Base-by-base conservation (phyloP, 2,329 filamentous ascomycete species). In the Pleoardoris graminearum region DNA sequence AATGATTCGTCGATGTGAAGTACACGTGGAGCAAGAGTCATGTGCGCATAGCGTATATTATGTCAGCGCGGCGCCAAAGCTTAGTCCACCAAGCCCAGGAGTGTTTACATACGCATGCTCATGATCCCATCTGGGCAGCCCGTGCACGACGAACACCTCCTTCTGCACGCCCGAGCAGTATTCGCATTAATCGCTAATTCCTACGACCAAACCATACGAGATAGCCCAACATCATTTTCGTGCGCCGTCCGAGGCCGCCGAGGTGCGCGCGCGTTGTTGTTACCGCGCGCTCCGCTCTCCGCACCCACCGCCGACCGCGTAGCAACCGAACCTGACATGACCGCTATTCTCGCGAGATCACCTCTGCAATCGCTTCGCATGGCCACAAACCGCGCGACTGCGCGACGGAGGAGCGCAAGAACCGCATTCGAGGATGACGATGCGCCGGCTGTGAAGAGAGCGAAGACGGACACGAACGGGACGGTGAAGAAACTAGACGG, bases 331-430 rank as follows among this genome's bases (percentile, higher is more conserved):
- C 61, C 61, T n/a, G n/a, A n/a, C 65, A 73, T 73, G 70, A 69
- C 63, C 60, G 65, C 67, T 51, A 54, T 72, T 52, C 62, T 69
- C 57, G 66, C 62, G 58, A 66, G 70, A 61, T 69, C 67, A 25
- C 78, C 78, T 53, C 66, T 80, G 55, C 73, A 77, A 71, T 63
- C 70, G 27, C 73, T 80, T 58, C 74, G 71, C 57, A 81, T 80
- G 78, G 76, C 77, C 54, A 69, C 74, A 61, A 77, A 78, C 47
- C 68, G 72, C 53, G 61, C 67, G 41, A 73, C 67, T 38, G 72
- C 73, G 66, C 77, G 78, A 70, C 70, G 78, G 63, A 70, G 75
- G 62, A 80, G 77, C 60, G 76, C 74, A 60, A 73, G 76, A 48
- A 69, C 73, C 44, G 75, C 76, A 38, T 72, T 75, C 39, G 76